These are phyloP conservation scores for Candida berthetii DNA, from an alignment of 805 yeast species.

Conservation along the genomic window DNA sequence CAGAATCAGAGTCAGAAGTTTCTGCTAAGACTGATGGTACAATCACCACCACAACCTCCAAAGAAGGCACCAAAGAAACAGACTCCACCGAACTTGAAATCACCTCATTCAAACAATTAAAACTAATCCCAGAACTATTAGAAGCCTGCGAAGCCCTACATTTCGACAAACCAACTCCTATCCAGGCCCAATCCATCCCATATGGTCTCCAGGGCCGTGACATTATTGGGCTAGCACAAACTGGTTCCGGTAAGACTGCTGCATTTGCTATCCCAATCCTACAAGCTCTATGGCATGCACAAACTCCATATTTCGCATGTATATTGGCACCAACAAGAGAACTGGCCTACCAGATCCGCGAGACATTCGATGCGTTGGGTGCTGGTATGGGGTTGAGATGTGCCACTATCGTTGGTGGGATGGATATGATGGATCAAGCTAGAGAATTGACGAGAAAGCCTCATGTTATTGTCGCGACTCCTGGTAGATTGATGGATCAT, in stretches of 20 bases:
- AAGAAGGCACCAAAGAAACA: constrained; percentile 3
- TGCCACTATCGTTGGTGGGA: constrained; percentile 91
- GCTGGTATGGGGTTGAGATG: constrained; percentile 87
- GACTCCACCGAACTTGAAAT: constrained; percentile 16
- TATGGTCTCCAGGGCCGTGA: constrained; percentile 87
- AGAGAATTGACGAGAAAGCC: constrained; percentile 91
- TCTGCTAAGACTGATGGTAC: constrained; percentile 1
- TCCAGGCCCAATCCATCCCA: constrained; percentile 88
- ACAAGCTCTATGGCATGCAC: constrained; percentile 86
- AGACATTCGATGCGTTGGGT: constrained; percentile 93
- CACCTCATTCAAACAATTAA: constrained; percentile 46
- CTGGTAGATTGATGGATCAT: constrained; percentile 92
- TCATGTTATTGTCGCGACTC: constrained; percentile 92
- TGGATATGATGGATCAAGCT: constrained; percentile 98
- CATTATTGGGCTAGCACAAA: constrained; percentile 93
- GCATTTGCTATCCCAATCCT: constrained; percentile 96
- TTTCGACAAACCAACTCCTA: constrained; percentile 84
- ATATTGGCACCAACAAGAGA: constrained; percentile 86
- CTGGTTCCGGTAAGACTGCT: constrained; percentile 98
- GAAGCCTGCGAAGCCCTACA: constrained; percentile 76
- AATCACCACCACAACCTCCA: constrained; percentile 9
- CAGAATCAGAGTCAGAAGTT: constrained; percentile 19
- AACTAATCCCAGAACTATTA: constrained; percentile 69
- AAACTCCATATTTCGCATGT: constrained; percentile 82
- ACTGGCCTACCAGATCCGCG: constrained; percentile 82